These are phyloP conservation scores for Talaromyces liani DNA, from an alignment of 495 filamentous ascomycete species.

Conservation along the genomic window DNA sequence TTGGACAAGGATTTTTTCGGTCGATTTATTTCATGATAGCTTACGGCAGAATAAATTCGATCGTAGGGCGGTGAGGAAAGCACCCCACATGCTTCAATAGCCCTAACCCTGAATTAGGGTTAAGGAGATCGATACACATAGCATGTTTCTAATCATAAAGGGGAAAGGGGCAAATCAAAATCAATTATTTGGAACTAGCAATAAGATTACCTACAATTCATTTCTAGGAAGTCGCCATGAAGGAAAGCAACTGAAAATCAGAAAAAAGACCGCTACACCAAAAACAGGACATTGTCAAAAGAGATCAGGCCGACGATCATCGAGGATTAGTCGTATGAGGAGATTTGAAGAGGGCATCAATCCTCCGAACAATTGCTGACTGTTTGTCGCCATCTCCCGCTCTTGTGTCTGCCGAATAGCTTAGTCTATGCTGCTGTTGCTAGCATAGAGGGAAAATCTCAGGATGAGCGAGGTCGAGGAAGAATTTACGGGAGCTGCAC, in stretches of 20 bases:
- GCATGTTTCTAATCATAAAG: neutral
- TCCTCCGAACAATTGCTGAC: too few relatives aligned
- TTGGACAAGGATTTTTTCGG: neutral
- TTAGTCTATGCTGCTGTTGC: too few relatives aligned
- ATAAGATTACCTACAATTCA: neutral
- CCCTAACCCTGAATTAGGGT: neutral
- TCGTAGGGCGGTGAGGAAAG: slow-evolving; percentile 12
- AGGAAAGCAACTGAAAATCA: neutral
- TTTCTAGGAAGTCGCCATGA: too few relatives aligned
- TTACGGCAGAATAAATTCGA: slow-evolving; percentile 28
- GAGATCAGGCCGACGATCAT: too few relatives aligned
- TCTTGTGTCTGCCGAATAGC: too few relatives aligned
- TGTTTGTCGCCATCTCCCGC: too few relatives aligned
- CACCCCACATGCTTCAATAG: neutral
- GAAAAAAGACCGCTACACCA: neutral
- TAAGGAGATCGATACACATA: neutral
- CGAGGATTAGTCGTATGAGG: too few relatives aligned
- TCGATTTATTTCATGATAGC: neutral
- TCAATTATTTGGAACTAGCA: neutral
- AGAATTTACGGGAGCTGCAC: too few relatives aligned
- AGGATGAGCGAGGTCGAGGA: too few relatives aligned
- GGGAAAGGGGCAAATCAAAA: neutral
- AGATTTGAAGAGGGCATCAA: too few relatives aligned
- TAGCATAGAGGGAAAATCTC: too few relatives aligned
- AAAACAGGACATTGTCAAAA: neutral